Evolutionary conservation across 805 yeast species (phyloP).

Genomic region (Wickerhamomyces chaumierensis): DNA sequence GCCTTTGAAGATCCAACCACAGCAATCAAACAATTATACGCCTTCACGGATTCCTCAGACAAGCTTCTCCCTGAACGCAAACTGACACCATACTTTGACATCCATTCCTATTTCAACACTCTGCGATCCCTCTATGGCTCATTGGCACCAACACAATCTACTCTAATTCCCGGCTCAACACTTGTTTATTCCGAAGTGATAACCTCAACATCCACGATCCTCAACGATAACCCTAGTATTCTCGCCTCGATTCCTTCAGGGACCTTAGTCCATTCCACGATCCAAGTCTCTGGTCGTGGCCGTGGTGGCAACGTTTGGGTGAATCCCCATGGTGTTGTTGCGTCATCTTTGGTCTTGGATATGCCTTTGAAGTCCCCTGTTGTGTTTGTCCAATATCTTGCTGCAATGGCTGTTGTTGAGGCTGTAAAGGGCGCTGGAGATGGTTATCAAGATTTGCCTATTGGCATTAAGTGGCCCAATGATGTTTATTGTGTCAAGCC

Average conservation of each 20-base stretch:
- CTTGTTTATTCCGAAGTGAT: constrained; percentile 79
- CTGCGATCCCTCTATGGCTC: constrained; percentile 25
- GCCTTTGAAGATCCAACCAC: constrained; percentile 43
- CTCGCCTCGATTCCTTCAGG: constrained; percentile 61
- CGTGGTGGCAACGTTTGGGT: constrained; percentile 95
- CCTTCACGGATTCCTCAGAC: constrained; percentile 24
- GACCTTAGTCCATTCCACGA: constrained; percentile 52
- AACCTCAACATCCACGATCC: constrained; percentile 72
- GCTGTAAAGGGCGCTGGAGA: constrained; percentile 50
- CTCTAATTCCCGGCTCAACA: constrained; percentile 39
- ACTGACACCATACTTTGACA: constrained; percentile 66
- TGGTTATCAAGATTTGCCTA: constrained; percentile 67
- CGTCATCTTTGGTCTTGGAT: constrained; percentile 61
- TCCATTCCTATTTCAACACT: constrained; percentile 38
- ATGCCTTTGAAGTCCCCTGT: constrained; percentile 41
- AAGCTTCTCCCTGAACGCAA: constrained; percentile 33
- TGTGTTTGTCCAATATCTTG: constrained; percentile 79
- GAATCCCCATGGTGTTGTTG: constrained; percentile 85
- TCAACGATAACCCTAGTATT: constrained; percentile 60
- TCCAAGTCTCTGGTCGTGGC: constrained; percentile 87
- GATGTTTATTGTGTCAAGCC: constrained; percentile 75
- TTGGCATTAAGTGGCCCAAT: constrained; percentile 92
- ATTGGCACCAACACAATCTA: constrained; percentile 10
- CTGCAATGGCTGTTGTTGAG: constrained; percentile 73
- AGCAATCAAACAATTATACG: constrained; percentile 43